phyloP scores from a whole-genome alignment of 768 basidiomycete genomes.

The Mycena venus region DNA sequence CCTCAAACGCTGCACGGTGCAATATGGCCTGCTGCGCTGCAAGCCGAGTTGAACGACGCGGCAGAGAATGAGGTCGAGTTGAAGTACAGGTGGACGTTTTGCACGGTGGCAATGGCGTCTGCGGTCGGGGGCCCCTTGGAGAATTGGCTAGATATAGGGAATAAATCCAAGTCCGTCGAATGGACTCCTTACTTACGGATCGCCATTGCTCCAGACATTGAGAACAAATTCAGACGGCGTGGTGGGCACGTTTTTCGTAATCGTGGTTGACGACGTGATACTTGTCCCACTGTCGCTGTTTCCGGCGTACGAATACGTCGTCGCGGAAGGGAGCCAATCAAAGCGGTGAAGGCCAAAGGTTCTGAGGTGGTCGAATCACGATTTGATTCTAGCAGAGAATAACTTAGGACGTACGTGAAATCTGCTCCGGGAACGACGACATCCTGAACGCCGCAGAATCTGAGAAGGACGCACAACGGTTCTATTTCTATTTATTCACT shows the following conservation, averaged over 20 bases:
- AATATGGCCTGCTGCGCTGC: conserved; percentile 25
- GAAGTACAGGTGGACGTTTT: conserved; percentile 33
- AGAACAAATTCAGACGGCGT: conserved; percentile 24
- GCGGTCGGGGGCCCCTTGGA: conserved; percentile 33
- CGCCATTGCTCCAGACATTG: conserved; percentile 33
- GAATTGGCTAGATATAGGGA: neutral
- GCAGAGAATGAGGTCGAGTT: conserved; percentile 32
- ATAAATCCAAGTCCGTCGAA: too few species aligned
- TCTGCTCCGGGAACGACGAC: conserved; percentile 31
- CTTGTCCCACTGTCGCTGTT: neutral
- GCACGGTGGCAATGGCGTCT: conserved; percentile 28
- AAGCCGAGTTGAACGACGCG: conserved; percentile 22
- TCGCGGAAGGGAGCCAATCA: conserved; percentile 27
- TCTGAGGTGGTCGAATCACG: neutral
- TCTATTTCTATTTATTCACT: neutral
- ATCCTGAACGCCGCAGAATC: neutral
- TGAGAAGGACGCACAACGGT: neutral
- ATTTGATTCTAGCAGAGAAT: neutral
- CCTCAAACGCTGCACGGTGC: conserved; percentile 26
- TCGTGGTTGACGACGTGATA: conserved; percentile 12
- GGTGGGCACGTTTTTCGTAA: conserved; percentile 30
- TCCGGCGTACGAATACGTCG: conserved; percentile 26
- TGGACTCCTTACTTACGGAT: conserved; percentile 5
- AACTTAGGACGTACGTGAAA: conserved; percentile 24
- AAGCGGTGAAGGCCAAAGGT: conserved; percentile 30